Evolutionary conservation across 1,284 basidiomycete genomes (phyloP), one percentile per base, ranked within the genome.

Genomic region (Marasmius sp.): DNA sequence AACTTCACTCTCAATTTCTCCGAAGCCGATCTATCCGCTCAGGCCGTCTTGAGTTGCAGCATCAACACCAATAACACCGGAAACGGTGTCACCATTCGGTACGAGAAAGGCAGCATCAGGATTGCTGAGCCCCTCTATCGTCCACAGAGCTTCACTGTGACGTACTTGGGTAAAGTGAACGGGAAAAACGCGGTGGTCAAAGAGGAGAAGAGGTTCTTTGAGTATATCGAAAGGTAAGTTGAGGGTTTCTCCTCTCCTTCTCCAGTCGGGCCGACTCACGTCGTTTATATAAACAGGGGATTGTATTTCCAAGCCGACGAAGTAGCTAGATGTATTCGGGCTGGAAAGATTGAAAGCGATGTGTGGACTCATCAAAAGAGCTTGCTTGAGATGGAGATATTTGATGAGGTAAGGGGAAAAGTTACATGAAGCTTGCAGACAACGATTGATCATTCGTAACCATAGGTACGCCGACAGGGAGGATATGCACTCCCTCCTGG

Each of bases 271-370:
- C 8, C 34, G 27, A 11, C 18, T 20, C 18, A 27, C 14, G 49
- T 18, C 33, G 4, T 27, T 33, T 27, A 10, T 48, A 70, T 27
- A 36, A 5, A 12, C 14, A 64, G 74, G 39, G 90, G 90, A 11
- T 89, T 82, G 86, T 83, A 91, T 73, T 93, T 85, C 71, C 82
- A 92, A 72, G 91, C 92, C 8, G 92, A 94, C 66, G 94, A 95
- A 65, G 93, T 94, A 16, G 94, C 92, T 14, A 75, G 92, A 55
- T 92, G 90, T 69, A 77, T 95, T 20, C 75, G 87, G 53, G 90
- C 89, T 61, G 91, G 90, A 7, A 91, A 90, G 76, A 75, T 77
- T n/a, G 85, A 94, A 75, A 92, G 91, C 67, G 79, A 80, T 6
- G 68, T 85, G 27, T 94, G 93, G 90, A 82, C 85, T 1, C 88